These are phyloP conservation scores for Tetracladium setigerum DNA, from an alignment of 495 filamentous ascomycete genomes.

Conservation along the genomic window DNA sequence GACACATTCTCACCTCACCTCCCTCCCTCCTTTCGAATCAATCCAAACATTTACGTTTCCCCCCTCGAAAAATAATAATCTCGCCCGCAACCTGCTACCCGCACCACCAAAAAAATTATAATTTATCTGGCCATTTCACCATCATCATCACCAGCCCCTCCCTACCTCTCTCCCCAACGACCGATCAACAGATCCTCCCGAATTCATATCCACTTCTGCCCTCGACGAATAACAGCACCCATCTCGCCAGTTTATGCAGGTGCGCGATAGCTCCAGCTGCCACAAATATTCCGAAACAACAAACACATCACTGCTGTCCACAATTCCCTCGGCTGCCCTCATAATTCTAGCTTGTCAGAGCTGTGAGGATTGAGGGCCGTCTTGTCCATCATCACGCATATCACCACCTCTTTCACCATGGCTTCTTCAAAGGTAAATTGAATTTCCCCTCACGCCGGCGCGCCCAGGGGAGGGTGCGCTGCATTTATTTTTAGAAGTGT, in stretches of 20 bases:
- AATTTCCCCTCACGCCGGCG: neutral
- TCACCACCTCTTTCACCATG: constrained; percentile 10
- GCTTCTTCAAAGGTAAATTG: constrained; percentile 23
- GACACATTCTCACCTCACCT: no score
- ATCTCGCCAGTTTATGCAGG: constrained; percentile 19
- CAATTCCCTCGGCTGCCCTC: constrained; percentile 21
- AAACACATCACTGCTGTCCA: constrained; percentile 6
- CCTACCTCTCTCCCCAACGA: no score
- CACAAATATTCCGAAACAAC: constrained; percentile 4
- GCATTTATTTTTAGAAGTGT: constrained; percentile 16
- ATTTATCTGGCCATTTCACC: no score
- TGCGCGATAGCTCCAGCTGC: constrained; percentile 23
- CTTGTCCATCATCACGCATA: constrained; percentile 1
- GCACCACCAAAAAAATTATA: no score
- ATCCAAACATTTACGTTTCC: no score
- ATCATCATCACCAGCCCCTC: no score
- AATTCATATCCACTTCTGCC: no score
- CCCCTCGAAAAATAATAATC: no score
- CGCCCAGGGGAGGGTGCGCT: no score
- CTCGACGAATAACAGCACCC: constrained; percentile 1
- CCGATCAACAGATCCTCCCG: no score
- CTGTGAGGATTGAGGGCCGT: constrained; percentile 27
- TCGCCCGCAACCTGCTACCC: no score
- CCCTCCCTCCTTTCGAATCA: no score
- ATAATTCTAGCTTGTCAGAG: constrained; percentile 25